These are phyloP conservation scores for Kazachstania taianensis DNA, from an alignment of 805 yeast genomes.

Conservation along the genomic window DNA sequence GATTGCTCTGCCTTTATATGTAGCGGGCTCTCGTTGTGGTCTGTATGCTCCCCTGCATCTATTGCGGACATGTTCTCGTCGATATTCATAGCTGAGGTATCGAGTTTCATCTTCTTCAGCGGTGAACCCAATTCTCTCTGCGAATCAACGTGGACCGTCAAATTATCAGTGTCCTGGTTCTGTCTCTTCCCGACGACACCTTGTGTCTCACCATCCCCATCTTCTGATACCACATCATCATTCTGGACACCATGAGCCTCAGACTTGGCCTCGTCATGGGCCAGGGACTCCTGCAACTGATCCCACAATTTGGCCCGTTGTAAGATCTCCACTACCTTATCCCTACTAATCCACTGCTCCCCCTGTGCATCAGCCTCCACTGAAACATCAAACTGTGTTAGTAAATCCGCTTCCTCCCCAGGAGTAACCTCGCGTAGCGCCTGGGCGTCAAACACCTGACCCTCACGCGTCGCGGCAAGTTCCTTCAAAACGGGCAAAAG, in stretches of 20 bases:
- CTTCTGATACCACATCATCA: not conserved
- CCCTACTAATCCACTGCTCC: conserved; percentile 24
- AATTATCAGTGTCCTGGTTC: conserved; percentile 5
- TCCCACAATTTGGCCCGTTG: conserved; percentile 13
- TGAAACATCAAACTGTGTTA: conserved; percentile 19
- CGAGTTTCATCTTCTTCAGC: conserved; percentile 16
- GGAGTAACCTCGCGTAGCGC: not conserved
- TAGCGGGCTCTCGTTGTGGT: too few species aligned
- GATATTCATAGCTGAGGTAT: conserved; percentile 3
- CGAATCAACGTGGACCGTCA: conserved; percentile 5
- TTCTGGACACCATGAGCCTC: not conserved
- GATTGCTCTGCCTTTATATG: too few species aligned
- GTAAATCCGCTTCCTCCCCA: conserved; percentile 7
- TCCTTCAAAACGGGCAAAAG: conserved; percentile 19
- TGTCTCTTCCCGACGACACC: conserved; percentile 4
- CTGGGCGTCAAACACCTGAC: not conserved
- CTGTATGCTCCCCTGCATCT: not conserved
- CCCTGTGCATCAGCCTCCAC: conserved; percentile 22
- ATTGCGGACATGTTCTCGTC: not conserved
- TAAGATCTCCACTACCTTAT: conserved; percentile 18
- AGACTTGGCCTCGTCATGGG: not conserved
- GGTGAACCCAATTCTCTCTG: conserved; percentile 22
- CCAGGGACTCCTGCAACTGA: conserved; percentile 6
- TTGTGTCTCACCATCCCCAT: not conserved
- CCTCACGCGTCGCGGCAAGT: conserved; percentile 1